Evolutionary conservation across 108 stramenopile genomes (phyloP), one percentile per base, ranked within the genome.

Genomic region (Cylindrotheca fusiformis): DNA sequence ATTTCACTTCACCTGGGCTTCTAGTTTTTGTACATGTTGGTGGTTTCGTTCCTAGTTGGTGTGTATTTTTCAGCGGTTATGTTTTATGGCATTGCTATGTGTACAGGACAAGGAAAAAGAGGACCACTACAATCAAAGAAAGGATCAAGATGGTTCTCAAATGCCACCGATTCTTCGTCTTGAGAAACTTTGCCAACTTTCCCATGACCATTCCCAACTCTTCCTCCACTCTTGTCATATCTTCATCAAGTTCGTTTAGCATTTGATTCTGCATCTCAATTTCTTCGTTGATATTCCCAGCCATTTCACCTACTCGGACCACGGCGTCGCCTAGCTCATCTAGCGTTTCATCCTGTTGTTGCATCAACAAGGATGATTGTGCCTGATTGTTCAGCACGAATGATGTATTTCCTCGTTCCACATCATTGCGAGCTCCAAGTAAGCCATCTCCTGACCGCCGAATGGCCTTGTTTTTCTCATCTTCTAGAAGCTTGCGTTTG

Each of bases 131-230:
- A 54, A 80, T 77, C 60, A 84, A 57, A 28, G 68, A 70, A 46
- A 94, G 61, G n/a, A 73, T 58, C 32, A 91, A 30, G 47, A 94
- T 94, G 31, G 86, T 82, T 44, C 84, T 68, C 29, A 95, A 77
- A 55, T 91, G 87, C 68, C 86, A 85, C 48, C 71, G 70, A 64
- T 82, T 74, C 77, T 91, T 95, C 8, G 93, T 95, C 68, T 89
- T 87, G 27, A 95, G 67, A 46, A 95, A 71, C 56, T 88, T 90
- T 24, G 82, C 83, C 48, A 94, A 52, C 58, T 94, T 94, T 44
- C 93, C 93, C 88, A 94, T 89, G 12, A 94, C 93, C 55, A 88
- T 60, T 17, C 93, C 93, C 51, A 94, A 63, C 51, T 91, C 75
- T 52, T 90, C 88, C 60, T 94, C 93, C 1, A 85, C 93, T 61